These are phyloP conservation scores for Bremia lactucae DNA, from an alignment of 352 stramenopile genomes.

Conservation along the genomic window DNA sequence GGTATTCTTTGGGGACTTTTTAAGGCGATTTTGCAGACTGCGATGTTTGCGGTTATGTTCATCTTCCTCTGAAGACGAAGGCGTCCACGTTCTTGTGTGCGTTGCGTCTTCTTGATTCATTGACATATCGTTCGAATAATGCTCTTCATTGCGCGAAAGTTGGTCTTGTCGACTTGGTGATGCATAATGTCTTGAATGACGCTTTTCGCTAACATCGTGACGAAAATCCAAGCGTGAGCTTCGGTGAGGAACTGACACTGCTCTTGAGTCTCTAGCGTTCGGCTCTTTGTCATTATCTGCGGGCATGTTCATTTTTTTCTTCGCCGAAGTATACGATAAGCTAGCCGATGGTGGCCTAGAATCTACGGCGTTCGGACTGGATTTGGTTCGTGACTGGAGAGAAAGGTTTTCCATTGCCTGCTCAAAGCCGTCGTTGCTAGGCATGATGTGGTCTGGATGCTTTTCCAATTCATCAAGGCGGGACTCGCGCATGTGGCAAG, in stretches of 20 bases:
- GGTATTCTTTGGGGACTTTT: not conserved
- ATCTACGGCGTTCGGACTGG: not conserved
- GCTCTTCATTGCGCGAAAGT: not conserved
- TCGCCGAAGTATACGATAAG: conserved; percentile 1
- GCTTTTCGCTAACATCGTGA: not conserved
- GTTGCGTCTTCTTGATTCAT: conserved; percentile 5
- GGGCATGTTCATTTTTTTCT: not conserved
- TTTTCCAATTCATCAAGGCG: conserved; percentile 11
- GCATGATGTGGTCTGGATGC: conserved; percentile 15
- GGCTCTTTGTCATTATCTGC: conserved; percentile 3
- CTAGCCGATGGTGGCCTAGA: not conserved
- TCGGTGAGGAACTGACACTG: not conserved
- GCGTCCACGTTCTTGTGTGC: conserved; percentile 1
- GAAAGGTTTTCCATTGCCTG: not conserved
- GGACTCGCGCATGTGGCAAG: conserved; percentile 15
- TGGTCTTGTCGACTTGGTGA: not conserved
- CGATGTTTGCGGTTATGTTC: conserved; percentile 2
- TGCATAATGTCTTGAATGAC: conserved; percentile 1
- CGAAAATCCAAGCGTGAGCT: not conserved
- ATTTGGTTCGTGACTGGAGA: not conserved
- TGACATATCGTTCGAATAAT: not conserved
- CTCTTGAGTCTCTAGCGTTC: not conserved
- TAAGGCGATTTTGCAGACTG: conserved; percentile 4
- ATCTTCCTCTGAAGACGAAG: conserved; percentile 9
- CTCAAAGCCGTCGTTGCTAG: conserved; percentile 4